Evolutionary conservation across 768 basidiomycete genomes (phyloP), one percentile per base, ranked within the genome.

Genomic region (Podaxis sp.): DNA sequence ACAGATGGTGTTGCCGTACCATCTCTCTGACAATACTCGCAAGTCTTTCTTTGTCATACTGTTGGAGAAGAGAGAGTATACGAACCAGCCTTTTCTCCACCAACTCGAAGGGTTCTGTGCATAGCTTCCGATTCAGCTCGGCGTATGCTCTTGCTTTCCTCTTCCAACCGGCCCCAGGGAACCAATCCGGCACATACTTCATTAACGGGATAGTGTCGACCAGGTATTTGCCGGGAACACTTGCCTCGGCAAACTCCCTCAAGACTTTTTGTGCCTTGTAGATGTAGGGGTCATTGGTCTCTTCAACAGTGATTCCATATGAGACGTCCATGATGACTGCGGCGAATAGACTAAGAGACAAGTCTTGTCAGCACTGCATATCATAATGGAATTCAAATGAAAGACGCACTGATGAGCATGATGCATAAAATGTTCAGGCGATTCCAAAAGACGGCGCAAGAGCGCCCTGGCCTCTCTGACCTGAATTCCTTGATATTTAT

Each of bases 121-220:
- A 67, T 70, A 80, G 73, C 13, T 76, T 71, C 6, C 70, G 63
- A 8, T 74, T 71, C 11, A 74, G 66, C 15, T 67, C 68, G 19
- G 71, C 69, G 67, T 77, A 75, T 19, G 68, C 40, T 26, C 71
- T 68, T 1, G 81, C 81, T 52, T 71, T 73, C 40, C 69, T 73
- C 64, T 82, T 73, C 67, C 81, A 84, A 24, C 73, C 75, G 6
- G 79, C 76, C 0, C 82, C 83, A 26, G 82, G 81, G 5, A 82
- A 39, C 81, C 82, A 83, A 12, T 55, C 42, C 0, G 75, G 76
- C 1, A 76, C 61, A 30, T 74, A 65, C 67, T 55, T 65, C 68
- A 70, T 54, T 8, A 65, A 58, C 4, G 71, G 73, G 57, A 73
- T 68, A 17, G 61, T 71, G 58, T 70, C 69, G 1, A 75, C 73